These are phyloP conservation scores for Chernovozyma sophiae-reginae DNA, from an alignment of 1,139 yeast genomes.

Conservation along the genomic window DNA sequence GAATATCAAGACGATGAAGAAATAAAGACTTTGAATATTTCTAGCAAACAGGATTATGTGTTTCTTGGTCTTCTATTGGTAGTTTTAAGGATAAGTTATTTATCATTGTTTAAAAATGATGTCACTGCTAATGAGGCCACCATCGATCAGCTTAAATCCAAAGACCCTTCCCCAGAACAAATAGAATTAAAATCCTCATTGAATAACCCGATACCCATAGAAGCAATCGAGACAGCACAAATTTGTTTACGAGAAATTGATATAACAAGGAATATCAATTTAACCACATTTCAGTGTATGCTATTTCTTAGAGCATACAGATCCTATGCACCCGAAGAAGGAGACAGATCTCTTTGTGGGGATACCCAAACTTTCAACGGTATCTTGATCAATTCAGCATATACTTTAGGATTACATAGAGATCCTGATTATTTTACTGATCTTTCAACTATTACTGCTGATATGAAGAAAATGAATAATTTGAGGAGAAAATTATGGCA, in stretches of 20 bases:
- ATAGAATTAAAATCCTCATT: conserved; percentile 31
- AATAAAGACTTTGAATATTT: conserved; percentile 11
- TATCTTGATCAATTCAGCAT: conserved; percentile 26
- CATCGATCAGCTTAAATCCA: neutral
- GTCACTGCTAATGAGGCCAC: conserved; percentile 11
- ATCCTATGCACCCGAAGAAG: conserved; percentile 33
- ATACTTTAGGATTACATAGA: conserved; percentile 32
- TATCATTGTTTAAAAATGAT: conserved; percentile 20
- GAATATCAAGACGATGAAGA: conserved; percentile 9
- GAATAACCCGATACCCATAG: conserved; percentile 32
- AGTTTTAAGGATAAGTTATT: conserved; percentile 13
- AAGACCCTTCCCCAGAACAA: conserved; percentile 2
- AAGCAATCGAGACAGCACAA: conserved; percentile 38
- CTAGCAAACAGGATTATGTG: conserved; percentile 14
- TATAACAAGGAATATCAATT: conserved; percentile 33
- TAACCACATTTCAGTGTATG: conserved; percentile 39
- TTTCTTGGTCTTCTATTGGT: conserved; percentile 12
- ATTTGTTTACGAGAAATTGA: conserved; percentile 42
- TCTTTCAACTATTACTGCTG: neutral
- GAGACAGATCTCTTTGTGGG: conserved; percentile 35
- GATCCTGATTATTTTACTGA: conserved; percentile 17
- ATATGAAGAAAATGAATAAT: conserved; percentile 1
- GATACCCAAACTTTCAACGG: conserved; percentile 29
- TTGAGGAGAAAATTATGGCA: conserved; percentile 18
- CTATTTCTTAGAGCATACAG: conserved; percentile 26